Evolutionary conservation across 306 rosid genomes (phyloP).

Genomic region (Oxytropis ochrocephala): DNA sequence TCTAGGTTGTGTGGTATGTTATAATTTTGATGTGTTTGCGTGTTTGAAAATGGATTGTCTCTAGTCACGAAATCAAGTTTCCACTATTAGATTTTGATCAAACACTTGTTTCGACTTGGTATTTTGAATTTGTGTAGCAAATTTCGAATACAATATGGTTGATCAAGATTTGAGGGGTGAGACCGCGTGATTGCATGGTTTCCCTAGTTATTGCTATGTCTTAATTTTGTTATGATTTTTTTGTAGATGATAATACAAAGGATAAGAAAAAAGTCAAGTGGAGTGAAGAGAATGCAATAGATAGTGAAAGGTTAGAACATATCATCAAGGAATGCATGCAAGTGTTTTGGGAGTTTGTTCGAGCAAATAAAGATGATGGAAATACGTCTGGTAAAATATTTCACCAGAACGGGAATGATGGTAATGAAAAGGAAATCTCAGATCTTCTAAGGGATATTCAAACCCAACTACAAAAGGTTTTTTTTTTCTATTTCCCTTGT

Average conservation of each 20-base stretch:
- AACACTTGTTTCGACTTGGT: too few species aligned
- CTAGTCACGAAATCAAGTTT: too few species aligned
- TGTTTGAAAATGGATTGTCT: too few species aligned
- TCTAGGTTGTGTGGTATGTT: too few species aligned
- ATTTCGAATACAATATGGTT: too few species aligned
- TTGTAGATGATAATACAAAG: constrained; percentile 44
- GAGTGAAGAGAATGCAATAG: constrained; percentile 34
- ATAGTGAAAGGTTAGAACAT: constrained; percentile 31
- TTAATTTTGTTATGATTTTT: not conserved
- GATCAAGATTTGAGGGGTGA: too few species aligned
- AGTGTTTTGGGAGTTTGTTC: constrained; percentile 52
- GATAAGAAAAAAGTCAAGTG: constrained; percentile 3
- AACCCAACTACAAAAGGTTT: constrained; percentile 59
- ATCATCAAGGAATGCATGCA: constrained; percentile 61
- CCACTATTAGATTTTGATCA: too few species aligned
- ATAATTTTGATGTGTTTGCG: too few species aligned
- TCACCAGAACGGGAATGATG: constrained; percentile 23
- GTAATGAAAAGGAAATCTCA: constrained; percentile 35
- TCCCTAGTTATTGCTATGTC: too few species aligned
- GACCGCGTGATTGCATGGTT: too few species aligned
- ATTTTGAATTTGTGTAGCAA: too few species aligned
- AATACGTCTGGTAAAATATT: constrained; percentile 22
- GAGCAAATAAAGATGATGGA: constrained; percentile 51
- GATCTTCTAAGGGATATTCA: constrained; percentile 31
- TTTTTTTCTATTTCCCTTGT: not conserved